phyloP scores from a whole-genome alignment of 2,329 filamentous ascomycete genomes.

The Xylariaceae sp. region DNA sequence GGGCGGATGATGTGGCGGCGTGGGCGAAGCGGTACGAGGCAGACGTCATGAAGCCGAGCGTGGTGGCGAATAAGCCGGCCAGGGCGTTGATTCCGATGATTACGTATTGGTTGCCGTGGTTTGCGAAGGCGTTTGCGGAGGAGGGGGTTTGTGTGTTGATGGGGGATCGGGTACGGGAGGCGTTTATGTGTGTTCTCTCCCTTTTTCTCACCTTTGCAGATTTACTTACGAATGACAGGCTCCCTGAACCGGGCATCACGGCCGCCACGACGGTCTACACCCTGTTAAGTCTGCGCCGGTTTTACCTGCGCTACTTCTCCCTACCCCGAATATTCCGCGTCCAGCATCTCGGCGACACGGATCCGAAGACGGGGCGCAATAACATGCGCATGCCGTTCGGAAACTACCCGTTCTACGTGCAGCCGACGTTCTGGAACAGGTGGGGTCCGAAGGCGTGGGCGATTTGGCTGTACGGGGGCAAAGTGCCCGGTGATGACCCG shows the following conservation, averaged over 20 bases:
- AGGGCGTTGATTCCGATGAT: slow-evolving; percentile 57
- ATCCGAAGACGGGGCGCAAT: slow-evolving; percentile 50
- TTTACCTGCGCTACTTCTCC: slow-evolving; percentile 52
- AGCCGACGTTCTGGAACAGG: slow-evolving; percentile 54
- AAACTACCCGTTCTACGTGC: slow-evolving; percentile 60
- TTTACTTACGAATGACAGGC: slow-evolving; percentile 28
- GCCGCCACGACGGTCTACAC: slow-evolving; percentile 39
- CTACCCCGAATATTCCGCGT: slow-evolving; percentile 50
- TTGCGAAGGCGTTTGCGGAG: slow-evolving; percentile 41
- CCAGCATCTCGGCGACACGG: slow-evolving; percentile 41
- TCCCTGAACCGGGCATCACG: slow-evolving; percentile 39
- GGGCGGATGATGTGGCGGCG: slow-evolving; percentile 42
- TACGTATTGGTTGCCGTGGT: slow-evolving; percentile 47
- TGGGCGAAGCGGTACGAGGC: slow-evolving; percentile 56
- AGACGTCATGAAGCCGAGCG: slow-evolving; percentile 50
- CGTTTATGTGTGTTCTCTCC: slow-evolving; percentile 52
- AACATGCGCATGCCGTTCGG: slow-evolving; percentile 46
- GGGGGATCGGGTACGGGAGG: slow-evolving; percentile 56
- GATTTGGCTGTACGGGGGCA: slow-evolving; percentile 39
- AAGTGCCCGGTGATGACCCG: slow-evolving; percentile 41
- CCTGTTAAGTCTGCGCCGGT: slow-evolving; percentile 47
- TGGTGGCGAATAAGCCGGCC: slow-evolving; percentile 47
- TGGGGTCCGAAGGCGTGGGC: slow-evolving; percentile 56
- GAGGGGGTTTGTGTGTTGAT: slow-evolving; percentile 55
- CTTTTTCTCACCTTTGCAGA: neutral